Percentiles rank a stretch among this genome's conserved stretches.
Conservation (phyloP, 2,329 filamentous ascomycete genomes). For the Mycosphaerella arachidis region DNA sequence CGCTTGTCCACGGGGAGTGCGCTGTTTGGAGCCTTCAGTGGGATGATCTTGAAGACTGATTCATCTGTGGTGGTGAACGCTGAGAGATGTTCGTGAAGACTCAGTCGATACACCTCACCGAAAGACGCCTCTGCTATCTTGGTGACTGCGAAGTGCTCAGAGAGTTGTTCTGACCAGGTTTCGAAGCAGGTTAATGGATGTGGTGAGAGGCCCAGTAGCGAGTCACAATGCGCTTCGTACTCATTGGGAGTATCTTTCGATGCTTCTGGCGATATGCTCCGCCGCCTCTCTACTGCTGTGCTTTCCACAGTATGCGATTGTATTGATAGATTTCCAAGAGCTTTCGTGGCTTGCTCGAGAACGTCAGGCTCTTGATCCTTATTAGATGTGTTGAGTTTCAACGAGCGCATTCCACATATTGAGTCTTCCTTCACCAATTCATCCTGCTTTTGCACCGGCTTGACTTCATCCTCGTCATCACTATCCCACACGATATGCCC, state of each 20-base stretch:
- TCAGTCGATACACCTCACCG: conserved; percentile 60
- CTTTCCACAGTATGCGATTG: neutral
- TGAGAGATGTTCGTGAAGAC: conserved; percentile 29
- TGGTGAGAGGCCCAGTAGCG: conserved; percentile 28
- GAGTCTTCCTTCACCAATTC: neutral
- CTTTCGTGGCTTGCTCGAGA: neutral
- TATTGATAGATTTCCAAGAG: neutral
- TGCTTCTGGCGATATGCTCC: neutral
- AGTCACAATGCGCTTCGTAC: conserved; percentile 26
- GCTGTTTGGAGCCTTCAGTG: conserved; percentile 35
- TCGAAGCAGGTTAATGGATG: conserved; percentile 36
- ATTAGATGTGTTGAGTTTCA: neutral
- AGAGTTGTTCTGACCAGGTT: conserved; percentile 40
- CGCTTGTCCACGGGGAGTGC: conserved; percentile 46
- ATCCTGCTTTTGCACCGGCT: neutral
- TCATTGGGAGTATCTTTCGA: neutral
- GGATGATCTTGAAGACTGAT: conserved; percentile 47
- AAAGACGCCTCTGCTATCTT: conserved; percentile 65
- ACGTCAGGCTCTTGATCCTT: neutral
- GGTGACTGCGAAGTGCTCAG: conserved; percentile 45
- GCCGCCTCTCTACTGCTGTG: neutral
- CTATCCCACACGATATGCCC: conserved; percentile 2
- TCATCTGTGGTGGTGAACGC: conserved; percentile 36
- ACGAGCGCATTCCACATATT: neutral
- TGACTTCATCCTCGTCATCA: neutral